Percentiles rank a stretch among this genome's conserved stretches.
These are phyloP conservation scores for Lentinula sp. DNA, from an alignment of 768 basidiomycete genomes.

Conservation along the genomic window DNA sequence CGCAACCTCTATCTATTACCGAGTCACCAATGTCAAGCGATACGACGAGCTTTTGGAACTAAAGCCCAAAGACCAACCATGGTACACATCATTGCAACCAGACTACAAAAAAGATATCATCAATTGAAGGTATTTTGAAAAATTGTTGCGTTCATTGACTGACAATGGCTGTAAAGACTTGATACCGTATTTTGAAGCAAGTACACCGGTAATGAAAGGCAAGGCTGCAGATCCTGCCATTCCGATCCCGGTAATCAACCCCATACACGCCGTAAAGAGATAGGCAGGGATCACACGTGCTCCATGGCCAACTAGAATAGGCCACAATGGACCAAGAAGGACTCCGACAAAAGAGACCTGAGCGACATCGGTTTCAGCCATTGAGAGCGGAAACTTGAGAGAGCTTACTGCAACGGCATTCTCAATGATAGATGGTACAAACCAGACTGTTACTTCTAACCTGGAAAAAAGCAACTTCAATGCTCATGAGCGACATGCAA, in stretches of 20 bases:
- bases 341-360: constrained; percentile 40
- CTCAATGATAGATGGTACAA: constrained; percentile 41
- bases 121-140: background rate
- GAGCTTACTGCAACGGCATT: constrained; percentile 38
- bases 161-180: constrained; percentile 42
- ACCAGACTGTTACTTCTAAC: constrained; percentile 47
- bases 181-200: constrained; percentile 37
- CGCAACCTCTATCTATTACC: too few relatives aligned
- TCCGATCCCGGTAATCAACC: constrained; percentile 48
- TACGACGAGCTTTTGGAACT: constrained; percentile 13
- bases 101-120: constrained; percentile 1
- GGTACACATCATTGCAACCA: constrained; percentile 18
- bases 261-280: constrained; percentile 32
- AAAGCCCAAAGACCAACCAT: constrained; percentile 19
- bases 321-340: constrained; percentile 50
- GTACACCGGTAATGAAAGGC: constrained; percentile 40
- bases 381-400: background rate
- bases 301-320: constrained; percentile 31
- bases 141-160: constrained; percentile 10
- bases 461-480: constrained; percentile 13
- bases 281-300: constrained; percentile 25
- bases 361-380: background rate
- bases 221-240: constrained; percentile 40
- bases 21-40: background rate
- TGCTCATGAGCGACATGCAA: background rate